Conservation (phyloP, 2,329 filamentous ascomycete species). For the Leptographium lundbergii region DNA sequence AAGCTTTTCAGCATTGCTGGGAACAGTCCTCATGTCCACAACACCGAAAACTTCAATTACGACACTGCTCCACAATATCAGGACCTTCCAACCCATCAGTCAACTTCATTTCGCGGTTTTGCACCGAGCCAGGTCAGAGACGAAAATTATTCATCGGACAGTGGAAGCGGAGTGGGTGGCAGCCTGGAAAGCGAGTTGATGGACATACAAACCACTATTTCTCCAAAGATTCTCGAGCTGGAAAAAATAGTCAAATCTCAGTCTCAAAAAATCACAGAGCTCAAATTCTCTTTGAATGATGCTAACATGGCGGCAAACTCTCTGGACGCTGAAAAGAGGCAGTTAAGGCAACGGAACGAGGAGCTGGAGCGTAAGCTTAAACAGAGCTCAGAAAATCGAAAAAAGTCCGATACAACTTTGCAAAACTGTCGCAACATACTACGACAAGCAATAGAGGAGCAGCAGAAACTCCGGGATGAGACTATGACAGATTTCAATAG, state of each 20-base stretch:
- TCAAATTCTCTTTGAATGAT: slow-evolving; percentile 8
- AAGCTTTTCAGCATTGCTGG: not conserved
- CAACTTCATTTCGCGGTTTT: not conserved
- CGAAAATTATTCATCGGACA: not conserved
- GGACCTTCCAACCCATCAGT: not conserved
- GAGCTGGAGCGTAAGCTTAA: slow-evolving; percentile 17
- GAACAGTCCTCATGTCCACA: not conserved
- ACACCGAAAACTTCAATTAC: not conserved
- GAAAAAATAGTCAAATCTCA: slow-evolving; percentile 2
- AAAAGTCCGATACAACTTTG: slow-evolving; percentile 22
- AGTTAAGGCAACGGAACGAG: slow-evolving; percentile 6
- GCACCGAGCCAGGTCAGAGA: not conserved
- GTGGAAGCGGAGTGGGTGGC: not conserved
- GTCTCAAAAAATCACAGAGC: slow-evolving; percentile 6
- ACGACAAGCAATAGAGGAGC: slow-evolving; percentile 33
- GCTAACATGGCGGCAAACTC: not conserved
- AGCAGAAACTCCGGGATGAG: slow-evolving; percentile 26
- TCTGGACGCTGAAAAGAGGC: slow-evolving; percentile 7
- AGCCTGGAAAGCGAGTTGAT: not conserved
- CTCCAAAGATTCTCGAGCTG: slow-evolving; percentile 5
- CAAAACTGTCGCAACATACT: slow-evolving; percentile 24
- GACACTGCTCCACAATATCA: not conserved
- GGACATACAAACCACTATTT: slow-evolving; percentile 7
- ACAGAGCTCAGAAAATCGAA: slow-evolving; percentile 16
- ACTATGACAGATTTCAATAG: not conserved